phyloP scores from a whole-genome alignment of 148 eudicot species.

The Vaccinium myrtillus region DNA sequence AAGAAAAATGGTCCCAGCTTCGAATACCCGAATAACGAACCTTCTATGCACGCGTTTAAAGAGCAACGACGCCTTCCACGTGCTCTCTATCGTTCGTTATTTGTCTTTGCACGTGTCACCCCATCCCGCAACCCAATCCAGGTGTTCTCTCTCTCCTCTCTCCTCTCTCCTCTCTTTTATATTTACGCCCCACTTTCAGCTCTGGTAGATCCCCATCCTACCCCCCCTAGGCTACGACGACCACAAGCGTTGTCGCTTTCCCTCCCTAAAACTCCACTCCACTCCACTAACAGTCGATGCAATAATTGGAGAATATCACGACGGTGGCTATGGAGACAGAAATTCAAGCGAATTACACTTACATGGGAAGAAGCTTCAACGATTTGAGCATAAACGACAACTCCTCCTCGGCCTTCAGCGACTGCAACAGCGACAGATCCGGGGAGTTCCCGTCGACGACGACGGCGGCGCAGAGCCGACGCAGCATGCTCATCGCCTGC shows the following conservation, averaged over 20 bases:
- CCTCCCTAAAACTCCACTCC: too few species aligned
- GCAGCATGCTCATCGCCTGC: conserved; percentile 48
- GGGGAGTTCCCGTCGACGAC: conserved; percentile 57
- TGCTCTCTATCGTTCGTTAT: conserved; percentile 33
- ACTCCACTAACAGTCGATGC: background rate
- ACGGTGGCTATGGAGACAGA: conserved; percentile 44
- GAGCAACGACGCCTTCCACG: conserved; percentile 34
- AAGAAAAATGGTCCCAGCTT: background rate
- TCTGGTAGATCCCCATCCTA: background rate
- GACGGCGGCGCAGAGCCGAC: conserved; percentile 50
- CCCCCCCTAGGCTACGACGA: background rate
- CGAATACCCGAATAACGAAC: conserved; percentile 23
- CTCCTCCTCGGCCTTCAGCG: conserved; percentile 82
- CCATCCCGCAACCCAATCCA: conserved; percentile 18
- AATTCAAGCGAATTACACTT: conserved; percentile 38
- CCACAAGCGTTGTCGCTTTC: conserved; percentile 27
- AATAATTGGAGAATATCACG: background rate
- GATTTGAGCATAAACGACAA: conserved; percentile 35
- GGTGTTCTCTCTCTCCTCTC: conserved; percentile 4
- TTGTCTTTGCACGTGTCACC: conserved; percentile 36
- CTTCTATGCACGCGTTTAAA: conserved; percentile 49
- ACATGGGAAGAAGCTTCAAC: conserved; percentile 56
- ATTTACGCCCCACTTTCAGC: conserved; percentile 3
- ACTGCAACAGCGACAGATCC: conserved; percentile 81
- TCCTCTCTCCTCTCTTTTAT: background rate